These are phyloP conservation scores for Dictyostelium discoideum DNA, from an alignment of 78 protist genomes.

Conservation along the genomic window DNA sequence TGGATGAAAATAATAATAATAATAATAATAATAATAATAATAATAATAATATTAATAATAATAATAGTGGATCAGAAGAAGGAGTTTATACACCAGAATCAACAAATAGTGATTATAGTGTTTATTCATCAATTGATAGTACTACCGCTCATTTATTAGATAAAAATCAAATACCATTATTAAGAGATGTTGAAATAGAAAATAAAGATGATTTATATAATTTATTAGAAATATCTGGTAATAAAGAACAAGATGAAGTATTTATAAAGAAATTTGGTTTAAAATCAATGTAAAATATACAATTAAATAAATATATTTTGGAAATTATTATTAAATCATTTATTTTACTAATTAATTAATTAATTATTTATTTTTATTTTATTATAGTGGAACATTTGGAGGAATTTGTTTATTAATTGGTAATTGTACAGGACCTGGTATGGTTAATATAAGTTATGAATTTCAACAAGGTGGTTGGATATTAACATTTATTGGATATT, in stretches of 20 bases:
- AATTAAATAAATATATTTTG: no score
- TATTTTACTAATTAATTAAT: neutral
- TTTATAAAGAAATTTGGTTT: constrained; percentile 21
- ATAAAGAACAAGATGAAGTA: neutral
- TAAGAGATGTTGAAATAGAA: neutral
- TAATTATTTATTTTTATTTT: no score
- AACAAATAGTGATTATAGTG: constrained; percentile 1
- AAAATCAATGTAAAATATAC: constrained; percentile 29
- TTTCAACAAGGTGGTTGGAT: constrained; percentile 80
- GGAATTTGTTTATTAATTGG: constrained; percentile 38
- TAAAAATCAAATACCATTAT: neutral
- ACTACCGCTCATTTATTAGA: neutral
- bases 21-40: neutral
- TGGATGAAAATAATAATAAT: neutral
- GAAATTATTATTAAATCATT: neutral
- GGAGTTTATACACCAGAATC: neutral
- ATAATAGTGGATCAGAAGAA: neutral
- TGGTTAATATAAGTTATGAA: constrained; percentile 69
- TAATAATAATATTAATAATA: neutral
- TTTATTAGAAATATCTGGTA: neutral
- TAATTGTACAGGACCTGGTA: constrained; percentile 74
- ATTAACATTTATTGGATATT: constrained; percentile 1
- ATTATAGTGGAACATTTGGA: constrained; percentile 33
- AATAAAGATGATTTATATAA: neutral
- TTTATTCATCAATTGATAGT: neutral